These are phyloP conservation scores for Fusarium lyarnte DNA, from an alignment of 2,329 filamentous ascomycete genomes.

Conservation along the genomic window DNA sequence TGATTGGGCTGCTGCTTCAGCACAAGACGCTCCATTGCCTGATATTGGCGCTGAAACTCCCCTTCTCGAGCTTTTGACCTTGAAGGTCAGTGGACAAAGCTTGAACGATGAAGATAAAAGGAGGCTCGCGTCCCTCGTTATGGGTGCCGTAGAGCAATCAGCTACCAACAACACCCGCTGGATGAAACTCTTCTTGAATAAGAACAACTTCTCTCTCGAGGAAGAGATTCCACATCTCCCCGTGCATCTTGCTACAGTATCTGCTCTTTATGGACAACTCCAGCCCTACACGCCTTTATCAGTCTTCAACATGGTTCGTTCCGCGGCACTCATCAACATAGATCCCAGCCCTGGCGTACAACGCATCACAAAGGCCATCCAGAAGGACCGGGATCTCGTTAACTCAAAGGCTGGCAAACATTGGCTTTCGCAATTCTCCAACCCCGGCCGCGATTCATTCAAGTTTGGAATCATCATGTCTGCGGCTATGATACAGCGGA, in stretches of 20 bases:
- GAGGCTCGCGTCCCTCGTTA: conserved; percentile 38
- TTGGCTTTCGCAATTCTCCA: conserved; percentile 43
- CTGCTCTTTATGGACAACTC: conserved; percentile 17
- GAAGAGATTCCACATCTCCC: conserved; percentile 43
- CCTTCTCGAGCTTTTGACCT: conserved; percentile 13
- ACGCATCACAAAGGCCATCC: conserved; percentile 39
- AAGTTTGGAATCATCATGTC: background rate
- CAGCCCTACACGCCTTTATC: conserved; percentile 24
- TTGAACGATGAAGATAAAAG: conserved; percentile 4
- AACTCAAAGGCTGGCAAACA: conserved; percentile 45
- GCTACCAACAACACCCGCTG: conserved; percentile 45
- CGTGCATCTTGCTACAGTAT: conserved; percentile 13
- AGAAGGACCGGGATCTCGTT: conserved; percentile 34
- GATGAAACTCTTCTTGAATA: conserved; percentile 46
- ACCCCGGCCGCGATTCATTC: background rate
- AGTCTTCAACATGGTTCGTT: conserved; percentile 29
- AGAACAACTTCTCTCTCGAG: conserved; percentile 40
- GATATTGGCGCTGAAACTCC: conserved; percentile 11
- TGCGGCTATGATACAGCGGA: conserved; percentile 5
- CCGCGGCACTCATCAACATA: conserved; percentile 37
- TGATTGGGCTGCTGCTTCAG: conserved; percentile 39
- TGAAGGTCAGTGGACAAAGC: background rate
- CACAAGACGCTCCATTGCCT: conserved; percentile 1
- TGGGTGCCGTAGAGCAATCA: conserved; percentile 41
- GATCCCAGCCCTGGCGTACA: conserved; percentile 33